phyloP scores from a whole-genome alignment of 495 filamentous ascomycete species.

The Hypomontagnella monticulosa region DNA sequence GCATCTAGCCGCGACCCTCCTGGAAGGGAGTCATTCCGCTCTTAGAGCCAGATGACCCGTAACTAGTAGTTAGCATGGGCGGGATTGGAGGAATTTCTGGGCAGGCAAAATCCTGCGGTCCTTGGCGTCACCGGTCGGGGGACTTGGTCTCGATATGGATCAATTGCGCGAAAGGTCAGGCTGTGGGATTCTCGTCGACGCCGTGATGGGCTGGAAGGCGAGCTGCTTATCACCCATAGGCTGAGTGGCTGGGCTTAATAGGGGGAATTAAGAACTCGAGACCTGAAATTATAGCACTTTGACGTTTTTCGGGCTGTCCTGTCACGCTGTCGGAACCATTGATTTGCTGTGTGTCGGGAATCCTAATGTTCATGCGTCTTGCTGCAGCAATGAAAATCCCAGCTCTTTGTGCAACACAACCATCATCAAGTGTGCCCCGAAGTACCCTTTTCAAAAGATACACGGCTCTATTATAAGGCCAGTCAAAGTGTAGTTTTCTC shows the following conservation, averaged over 20 bases:
- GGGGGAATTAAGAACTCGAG: not conserved
- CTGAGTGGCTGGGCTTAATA: conserved; percentile 11
- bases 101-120: conserved; percentile 29
- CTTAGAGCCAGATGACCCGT: conserved; percentile 33
- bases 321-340: not conserved
- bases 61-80: conserved; percentile 17
- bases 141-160: conserved; percentile 23
- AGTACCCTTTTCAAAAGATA: conserved; percentile 33
- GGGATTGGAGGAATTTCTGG: conserved; percentile 32
- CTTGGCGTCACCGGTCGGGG: conserved; percentile 32
- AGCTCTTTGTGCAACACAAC: conserved; percentile 19
- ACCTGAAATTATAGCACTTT: conserved; percentile 14
- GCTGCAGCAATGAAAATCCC: conserved; percentile 21
- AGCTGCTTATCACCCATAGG: conserved; percentile 21
- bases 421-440: conserved; percentile 12
- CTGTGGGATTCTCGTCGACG: conserved; percentile 6
- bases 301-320: conserved; percentile 1
- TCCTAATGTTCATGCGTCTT: conserved; percentile 28
- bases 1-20: conserved; percentile 36
- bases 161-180: conserved; percentile 22
- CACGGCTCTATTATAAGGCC: conserved; percentile 3
- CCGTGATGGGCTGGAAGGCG: conserved; percentile 5
- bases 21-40: conserved; percentile 31
- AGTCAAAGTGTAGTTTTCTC: conserved; percentile 3
- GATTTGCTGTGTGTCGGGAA: conserved; percentile 11